Evolutionary conservation across 257 asterid species (phyloP).

Genomic region (Forsythia viridissima): DNA sequence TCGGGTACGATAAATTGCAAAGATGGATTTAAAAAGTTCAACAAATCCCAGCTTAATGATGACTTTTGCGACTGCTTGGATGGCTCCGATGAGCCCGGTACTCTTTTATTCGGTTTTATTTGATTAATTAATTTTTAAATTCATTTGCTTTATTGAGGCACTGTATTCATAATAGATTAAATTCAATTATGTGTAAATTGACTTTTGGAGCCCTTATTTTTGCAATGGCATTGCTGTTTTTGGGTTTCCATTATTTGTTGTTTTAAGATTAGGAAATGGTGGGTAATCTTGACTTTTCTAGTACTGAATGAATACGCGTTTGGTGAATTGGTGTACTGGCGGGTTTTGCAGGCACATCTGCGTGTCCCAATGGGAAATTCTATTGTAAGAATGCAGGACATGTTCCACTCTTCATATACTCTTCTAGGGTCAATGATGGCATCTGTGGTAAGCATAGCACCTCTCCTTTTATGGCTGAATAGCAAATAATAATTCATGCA

Average conservation of each 20-base stretch:
- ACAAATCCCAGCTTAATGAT: conserved; percentile 76
- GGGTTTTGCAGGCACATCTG: conserved; percentile 83
- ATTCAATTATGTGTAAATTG: no score
- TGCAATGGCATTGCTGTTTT: neutral
- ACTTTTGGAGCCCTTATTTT: neutral
- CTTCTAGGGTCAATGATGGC: conserved; percentile 93
- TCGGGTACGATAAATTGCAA: conserved; percentile 64
- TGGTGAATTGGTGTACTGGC: conserved; percentile 17
- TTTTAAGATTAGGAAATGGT: neutral
- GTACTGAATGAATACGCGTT: neutral
- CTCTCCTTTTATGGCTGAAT: neutral
- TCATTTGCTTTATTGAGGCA: neutral
- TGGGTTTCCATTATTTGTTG: neutral
- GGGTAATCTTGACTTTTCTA: neutral
- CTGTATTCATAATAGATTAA: neutral
- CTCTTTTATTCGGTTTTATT: conserved; percentile 5
- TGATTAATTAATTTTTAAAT: neutral
- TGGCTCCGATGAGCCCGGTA: conserved; percentile 98
- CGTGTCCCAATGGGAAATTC: conserved; percentile 86
- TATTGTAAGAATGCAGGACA: conserved; percentile 88
- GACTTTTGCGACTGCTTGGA: conserved; percentile 93
- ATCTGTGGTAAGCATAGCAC: conserved; percentile 70
- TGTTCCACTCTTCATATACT: conserved; percentile 57
- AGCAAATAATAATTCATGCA: no score
- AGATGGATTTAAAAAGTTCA: conserved; percentile 73